These are phyloP conservation scores for Cetraspora pellucida DNA, from an alignment of 192 early-diverging fungal species.

Conservation along the genomic window DNA sequence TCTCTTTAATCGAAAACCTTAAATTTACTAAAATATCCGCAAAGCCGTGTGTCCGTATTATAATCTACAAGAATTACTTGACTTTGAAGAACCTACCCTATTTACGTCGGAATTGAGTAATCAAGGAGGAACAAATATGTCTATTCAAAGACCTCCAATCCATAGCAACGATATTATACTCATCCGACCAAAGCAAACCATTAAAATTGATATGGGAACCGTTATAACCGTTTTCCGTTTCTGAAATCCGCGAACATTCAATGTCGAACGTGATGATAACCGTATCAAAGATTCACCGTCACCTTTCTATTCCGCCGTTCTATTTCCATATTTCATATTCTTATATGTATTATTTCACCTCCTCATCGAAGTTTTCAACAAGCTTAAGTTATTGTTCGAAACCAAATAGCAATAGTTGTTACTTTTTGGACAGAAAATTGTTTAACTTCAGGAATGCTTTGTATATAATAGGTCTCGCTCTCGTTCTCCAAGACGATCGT, in stretches of 20 bases:
- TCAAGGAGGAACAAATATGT: neutral
- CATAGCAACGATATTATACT: neutral
- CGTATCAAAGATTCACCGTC: neutral
- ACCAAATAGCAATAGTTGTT: neutral
- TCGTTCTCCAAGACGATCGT: conserved; percentile 10
- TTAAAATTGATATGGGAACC: neutral
- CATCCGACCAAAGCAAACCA: neutral
- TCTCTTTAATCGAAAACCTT: neutral
- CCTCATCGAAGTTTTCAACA: conserved; percentile 8
- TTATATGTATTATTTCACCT: conserved; percentile 23
- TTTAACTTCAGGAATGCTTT: neutral
- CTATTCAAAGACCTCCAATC: neutral
- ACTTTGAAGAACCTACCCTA: conserved; percentile 2
- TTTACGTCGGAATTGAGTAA: conserved; percentile 6
- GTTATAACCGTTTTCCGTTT: conserved; percentile 26
- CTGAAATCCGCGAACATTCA: neutral
- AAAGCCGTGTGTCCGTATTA: neutral
- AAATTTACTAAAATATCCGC: too few species aligned
- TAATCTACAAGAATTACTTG: conserved; percentile 4
- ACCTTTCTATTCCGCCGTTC: conserved; percentile 19
- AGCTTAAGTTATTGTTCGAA: neutral
- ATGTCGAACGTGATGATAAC: neutral
- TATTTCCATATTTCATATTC: conserved; percentile 14
- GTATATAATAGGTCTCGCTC: conserved; percentile 24
- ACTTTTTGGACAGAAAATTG: neutral